Conservation (phyloP, 495 filamentous ascomycete genomes). For the Penicillium goetzii region DNA sequence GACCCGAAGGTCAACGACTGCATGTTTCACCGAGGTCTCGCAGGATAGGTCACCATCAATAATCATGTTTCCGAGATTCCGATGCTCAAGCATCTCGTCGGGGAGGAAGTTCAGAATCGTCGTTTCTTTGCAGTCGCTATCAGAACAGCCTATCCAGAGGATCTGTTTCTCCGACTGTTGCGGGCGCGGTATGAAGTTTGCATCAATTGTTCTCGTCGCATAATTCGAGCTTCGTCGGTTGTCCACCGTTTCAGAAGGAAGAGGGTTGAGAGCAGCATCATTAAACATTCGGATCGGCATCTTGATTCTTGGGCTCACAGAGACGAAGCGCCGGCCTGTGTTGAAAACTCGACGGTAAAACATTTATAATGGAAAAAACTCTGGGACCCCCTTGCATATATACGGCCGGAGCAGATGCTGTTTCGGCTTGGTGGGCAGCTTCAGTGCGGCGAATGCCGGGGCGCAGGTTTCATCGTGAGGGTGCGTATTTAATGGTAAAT, state of each 20-base stretch:
- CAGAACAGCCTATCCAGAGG: slow-evolving; percentile 51
- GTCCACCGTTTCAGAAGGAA: not conserved
- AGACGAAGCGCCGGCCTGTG: slow-evolving; percentile 1
- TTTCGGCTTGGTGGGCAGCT: not conserved
- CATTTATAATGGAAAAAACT: not conserved
- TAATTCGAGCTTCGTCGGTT: not conserved
- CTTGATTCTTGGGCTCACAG: slow-evolving; percentile 4
- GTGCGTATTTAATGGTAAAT: not conserved
- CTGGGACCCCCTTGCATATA: not conserved
- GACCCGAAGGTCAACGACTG: slow-evolving; percentile 40
- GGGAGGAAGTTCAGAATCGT: slow-evolving; percentile 35
- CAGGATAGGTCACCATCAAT: slow-evolving; percentile 41
- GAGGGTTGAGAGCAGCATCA: not conserved
- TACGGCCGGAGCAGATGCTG: not conserved
- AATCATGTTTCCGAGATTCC: slow-evolving; percentile 46
- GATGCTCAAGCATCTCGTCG: slow-evolving; percentile 46
- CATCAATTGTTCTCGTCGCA: not conserved
- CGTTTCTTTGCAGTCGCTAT: slow-evolving; percentile 42
- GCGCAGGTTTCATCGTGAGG: not conserved
- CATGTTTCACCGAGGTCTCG: slow-evolving; percentile 40
- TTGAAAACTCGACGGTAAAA: slow-evolving; percentile 1
- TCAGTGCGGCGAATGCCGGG: slow-evolving; percentile 3
- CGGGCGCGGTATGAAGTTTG: slow-evolving; percentile 38
- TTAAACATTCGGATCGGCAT: slow-evolving; percentile 7
- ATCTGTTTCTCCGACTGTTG: slow-evolving; percentile 35